Evolutionary conservation across 2,329 filamentous ascomycete species (phyloP).

Genomic region (Nemania bipapillata): DNA sequence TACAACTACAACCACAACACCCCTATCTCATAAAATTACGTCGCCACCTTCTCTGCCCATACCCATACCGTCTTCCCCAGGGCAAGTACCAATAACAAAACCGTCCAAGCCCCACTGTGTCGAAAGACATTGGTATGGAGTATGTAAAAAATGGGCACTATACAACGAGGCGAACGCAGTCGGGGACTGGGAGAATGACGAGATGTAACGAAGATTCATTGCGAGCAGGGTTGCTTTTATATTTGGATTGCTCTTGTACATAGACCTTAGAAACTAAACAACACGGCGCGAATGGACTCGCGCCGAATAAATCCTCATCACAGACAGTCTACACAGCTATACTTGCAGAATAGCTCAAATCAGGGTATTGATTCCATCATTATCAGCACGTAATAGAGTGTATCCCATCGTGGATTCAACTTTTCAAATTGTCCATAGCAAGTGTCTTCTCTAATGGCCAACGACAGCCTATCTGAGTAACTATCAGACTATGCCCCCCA

Average conservation of each 20-base stretch:
- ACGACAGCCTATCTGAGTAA: not conserved
- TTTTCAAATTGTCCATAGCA: not conserved
- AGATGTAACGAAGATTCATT: constrained; percentile 41
- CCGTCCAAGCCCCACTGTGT: constrained; percentile 43
- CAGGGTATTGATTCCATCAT: not conserved
- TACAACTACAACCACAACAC: constrained; percentile 41
- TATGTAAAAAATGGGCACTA: constrained; percentile 45
- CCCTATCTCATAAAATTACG: constrained; percentile 43
- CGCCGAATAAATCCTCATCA: constrained; percentile 10
- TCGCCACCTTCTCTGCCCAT: constrained; percentile 44
- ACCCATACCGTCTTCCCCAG: constrained; percentile 37
- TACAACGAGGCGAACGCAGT: constrained; percentile 14
- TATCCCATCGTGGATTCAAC: not conserved
- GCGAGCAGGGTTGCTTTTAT: constrained; percentile 2
- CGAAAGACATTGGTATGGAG: constrained; percentile 46
- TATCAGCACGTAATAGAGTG: not conserved
- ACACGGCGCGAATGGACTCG: not conserved
- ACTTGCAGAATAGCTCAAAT: not conserved
- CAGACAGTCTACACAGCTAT: not conserved
- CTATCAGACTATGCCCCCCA: not conserved
- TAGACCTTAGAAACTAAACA: constrained; percentile 22
- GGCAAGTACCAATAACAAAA: constrained; percentile 25
- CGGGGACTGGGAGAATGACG: constrained; percentile 41
- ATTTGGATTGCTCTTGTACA: constrained; percentile 30
- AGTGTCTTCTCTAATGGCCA: not conserved